Conservation (phyloP, 257 asterid species). For the Fraxinus cuspidata region DNA sequence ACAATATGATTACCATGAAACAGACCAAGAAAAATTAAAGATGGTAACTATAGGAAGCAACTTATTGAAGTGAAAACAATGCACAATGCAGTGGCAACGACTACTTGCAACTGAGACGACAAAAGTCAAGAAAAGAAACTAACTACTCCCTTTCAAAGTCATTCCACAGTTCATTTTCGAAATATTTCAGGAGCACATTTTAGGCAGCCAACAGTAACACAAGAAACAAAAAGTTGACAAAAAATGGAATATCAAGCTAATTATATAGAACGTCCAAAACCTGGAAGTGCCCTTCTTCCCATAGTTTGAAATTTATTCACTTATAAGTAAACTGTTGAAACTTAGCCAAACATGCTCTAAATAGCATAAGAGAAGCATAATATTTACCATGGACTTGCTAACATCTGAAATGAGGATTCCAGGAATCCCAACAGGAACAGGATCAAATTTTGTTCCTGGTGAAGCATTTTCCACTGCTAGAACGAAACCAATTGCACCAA, state of each 20-base stretch:
- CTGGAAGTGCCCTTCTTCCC: background rate
- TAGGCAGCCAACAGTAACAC: background rate
- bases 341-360: background rate
- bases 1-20: conserved; percentile 6
- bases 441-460: conserved; percentile 91
- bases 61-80: background rate
- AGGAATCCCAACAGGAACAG: conserved; percentile 82
- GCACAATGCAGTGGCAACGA: background rate
- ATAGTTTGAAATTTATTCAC: background rate
- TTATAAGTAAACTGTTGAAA: background rate
- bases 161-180: background rate
- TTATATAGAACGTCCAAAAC: background rate
- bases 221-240: background rate
- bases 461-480: conserved; percentile 93
- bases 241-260: background rate
- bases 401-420: conserved; percentile 86
- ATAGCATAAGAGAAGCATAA: background rate
- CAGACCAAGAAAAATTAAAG: background rate
- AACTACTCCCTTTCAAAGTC: background rate
- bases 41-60: background rate
- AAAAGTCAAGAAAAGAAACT: background rate
- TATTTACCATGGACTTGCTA: conserved; percentile 67
- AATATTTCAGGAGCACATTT: background rate
- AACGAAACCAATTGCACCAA: conserved; percentile 94
- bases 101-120: background rate